Percentiles rank a stretch among this genome's conserved stretches.
Evolutionary conservation across 1,284 basidiomycete species (phyloP).

Genomic region (Cryptococcus sp.): DNA sequence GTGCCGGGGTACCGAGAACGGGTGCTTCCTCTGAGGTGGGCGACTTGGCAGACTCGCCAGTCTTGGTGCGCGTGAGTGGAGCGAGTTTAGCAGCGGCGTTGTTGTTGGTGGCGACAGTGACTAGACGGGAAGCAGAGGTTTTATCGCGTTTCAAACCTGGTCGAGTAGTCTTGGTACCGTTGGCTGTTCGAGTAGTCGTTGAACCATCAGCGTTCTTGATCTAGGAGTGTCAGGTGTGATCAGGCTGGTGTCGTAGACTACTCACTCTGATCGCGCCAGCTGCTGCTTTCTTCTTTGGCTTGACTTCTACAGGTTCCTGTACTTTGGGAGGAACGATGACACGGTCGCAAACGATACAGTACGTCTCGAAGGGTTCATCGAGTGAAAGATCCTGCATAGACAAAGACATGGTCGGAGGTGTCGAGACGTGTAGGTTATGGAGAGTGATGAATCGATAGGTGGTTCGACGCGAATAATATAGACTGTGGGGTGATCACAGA

Average conservation of each 20-base stretch:
- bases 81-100: constrained; percentile 19
- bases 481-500: neutral
- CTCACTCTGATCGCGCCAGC: constrained; percentile 41
- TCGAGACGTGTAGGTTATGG: neutral
- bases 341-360: constrained; percentile 43
- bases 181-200: constrained; percentile 38
- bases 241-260: constrained; percentile 1
- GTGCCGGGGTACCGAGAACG: constrained; percentile 1
- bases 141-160: constrained; percentile 29
- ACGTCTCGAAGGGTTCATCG: constrained; percentile 28
- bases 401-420: neutral
- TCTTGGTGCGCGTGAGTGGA: constrained; percentile 28
- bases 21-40: constrained; percentile 7
- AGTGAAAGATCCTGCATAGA: neutral
- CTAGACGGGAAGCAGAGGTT: constrained; percentile 21
- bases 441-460: neutral
- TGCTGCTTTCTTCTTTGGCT: constrained; percentile 26
- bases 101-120: constrained; percentile 20
- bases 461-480: neutral
- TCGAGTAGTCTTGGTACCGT: constrained; percentile 36
- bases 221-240: constrained; percentile 10
- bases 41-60: constrained; percentile 5
- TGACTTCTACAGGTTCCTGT: constrained; percentile 6
- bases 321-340: constrained; percentile 28
- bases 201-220: constrained; percentile 43